A percentile compares a stretch with the other conserved stretches of the same genome.
These are phyloP conservation scores for Gynandropsis gynandra DNA, from an alignment of 345 rosid species.

Conservation along the genomic window DNA sequence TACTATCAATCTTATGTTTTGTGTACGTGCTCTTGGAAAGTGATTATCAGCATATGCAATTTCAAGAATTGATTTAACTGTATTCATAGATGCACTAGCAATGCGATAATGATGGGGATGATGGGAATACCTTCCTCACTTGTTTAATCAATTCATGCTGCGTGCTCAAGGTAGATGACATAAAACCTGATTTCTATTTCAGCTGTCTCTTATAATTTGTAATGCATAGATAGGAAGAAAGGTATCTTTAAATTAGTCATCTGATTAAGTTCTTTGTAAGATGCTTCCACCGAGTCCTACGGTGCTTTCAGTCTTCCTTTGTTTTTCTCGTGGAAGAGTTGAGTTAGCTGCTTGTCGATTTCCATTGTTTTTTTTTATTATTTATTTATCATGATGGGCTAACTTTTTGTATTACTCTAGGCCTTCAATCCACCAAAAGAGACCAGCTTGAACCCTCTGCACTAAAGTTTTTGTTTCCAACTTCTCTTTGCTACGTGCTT, in stretches of 20 bases:
- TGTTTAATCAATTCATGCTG: slow-evolving; percentile 96
- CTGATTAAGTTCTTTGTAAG: slow-evolving; percentile 24
- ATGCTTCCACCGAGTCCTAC: slow-evolving; percentile 15
- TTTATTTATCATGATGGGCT: slow-evolving; percentile 31
- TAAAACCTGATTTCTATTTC: slow-evolving; percentile 50
- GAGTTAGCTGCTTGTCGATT: slow-evolving; percentile 9
- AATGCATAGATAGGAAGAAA: slow-evolving; percentile 27
- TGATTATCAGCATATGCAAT: slow-evolving; percentile 45
- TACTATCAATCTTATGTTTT: slow-evolving; percentile 15
- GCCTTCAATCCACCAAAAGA: slow-evolving; percentile 59
- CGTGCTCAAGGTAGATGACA: slow-evolving; percentile 87
- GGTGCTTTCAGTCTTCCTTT: slow-evolving; percentile 19
- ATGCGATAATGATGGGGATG: slow-evolving; percentile 97
- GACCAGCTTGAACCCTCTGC: slow-evolving; percentile 66
- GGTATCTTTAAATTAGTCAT: slow-evolving; percentile 22
- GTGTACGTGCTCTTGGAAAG: slow-evolving; percentile 35
- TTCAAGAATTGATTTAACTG: slow-evolving; percentile 75
- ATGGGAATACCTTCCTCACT: slow-evolving; percentile 86
- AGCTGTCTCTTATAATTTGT: slow-evolving; percentile 36
- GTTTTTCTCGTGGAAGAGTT: slow-evolving; percentile 12
- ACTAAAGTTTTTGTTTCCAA: slow-evolving; percentile 58
- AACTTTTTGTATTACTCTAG: slow-evolving; percentile 49
- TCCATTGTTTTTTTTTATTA: slow-evolving; percentile 14
- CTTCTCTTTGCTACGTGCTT: slow-evolving; percentile 52
- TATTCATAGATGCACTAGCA: slow-evolving; percentile 94